These are phyloP conservation scores for Saccharum officinarum DNA, from an alignment of 176 grass and related monocot species.

Conservation along the genomic window DNA sequence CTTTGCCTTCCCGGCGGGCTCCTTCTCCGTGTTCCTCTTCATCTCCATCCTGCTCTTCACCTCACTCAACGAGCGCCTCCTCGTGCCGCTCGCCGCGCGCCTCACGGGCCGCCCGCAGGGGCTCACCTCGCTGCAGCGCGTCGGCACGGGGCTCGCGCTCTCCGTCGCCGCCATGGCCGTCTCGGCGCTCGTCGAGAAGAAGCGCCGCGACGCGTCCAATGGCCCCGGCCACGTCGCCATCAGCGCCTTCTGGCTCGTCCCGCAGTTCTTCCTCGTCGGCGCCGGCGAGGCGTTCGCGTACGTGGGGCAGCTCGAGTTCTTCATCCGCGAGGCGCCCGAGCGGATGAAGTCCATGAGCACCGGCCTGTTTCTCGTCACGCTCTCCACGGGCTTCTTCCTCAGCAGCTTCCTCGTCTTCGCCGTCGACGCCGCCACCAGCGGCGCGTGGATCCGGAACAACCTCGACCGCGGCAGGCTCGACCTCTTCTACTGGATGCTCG, in stretches of 20 bases:
- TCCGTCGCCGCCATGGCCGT: constrained; percentile 53
- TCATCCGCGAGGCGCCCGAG: constrained; percentile 69
- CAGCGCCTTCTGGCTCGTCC: constrained; percentile 71
- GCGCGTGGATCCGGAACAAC: constrained; percentile 60
- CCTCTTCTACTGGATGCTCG: constrained; percentile 74
- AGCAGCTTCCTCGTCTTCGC: constrained; percentile 68
- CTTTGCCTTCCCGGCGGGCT: constrained; percentile 63
- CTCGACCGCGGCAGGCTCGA: constrained; percentile 56
- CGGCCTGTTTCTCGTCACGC: constrained; percentile 56
- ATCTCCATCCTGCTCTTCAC: constrained; percentile 77
- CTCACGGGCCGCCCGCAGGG: constrained; percentile 58
- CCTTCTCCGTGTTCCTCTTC: constrained; percentile 77
- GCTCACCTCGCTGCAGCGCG: constrained; percentile 66
- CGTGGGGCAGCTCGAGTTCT: constrained; percentile 84
- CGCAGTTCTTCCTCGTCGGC: constrained; percentile 72
- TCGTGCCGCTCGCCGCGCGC: constrained; percentile 57
- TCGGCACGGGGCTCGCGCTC: constrained; percentile 49
- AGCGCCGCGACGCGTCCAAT: constrained; percentile 41
- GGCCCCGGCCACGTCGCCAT: not conserved
- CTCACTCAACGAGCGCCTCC: constrained; percentile 66
- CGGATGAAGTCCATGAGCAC: constrained; percentile 79
- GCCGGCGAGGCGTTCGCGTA: constrained; percentile 76
- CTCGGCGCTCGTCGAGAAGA: constrained; percentile 56
- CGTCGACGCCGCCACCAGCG: constrained; percentile 34
- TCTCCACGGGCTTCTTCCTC: constrained; percentile 69